phyloP scores from a whole-genome alignment of 495 filamentous ascomycete genomes.

The Beverwykella pulmonaria region DNA sequence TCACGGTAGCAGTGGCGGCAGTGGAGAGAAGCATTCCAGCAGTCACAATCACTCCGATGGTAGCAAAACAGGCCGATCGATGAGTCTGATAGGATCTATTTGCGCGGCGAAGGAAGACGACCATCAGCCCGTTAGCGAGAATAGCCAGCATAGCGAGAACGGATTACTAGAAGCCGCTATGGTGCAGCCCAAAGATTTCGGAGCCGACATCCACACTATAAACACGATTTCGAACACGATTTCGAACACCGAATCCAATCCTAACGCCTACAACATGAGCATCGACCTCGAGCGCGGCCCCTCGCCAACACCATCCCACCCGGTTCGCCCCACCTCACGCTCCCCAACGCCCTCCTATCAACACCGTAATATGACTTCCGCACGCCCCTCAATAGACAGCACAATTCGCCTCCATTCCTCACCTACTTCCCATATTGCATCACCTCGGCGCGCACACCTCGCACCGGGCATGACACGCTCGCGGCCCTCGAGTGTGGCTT shows the following conservation, averaged over 20 bases:
- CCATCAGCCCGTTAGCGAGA: constrained; percentile 4
- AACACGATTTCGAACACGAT: neutral
- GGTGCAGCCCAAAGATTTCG: constrained; percentile 12
- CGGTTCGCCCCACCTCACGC: neutral
- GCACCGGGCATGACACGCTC: neutral
- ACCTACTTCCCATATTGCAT: neutral
- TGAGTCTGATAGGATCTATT: constrained; percentile 29
- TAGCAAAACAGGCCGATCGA: constrained; percentile 3
- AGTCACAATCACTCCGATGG: neutral
- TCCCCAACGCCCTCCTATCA: neutral
- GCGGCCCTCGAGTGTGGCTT: constrained; percentile 11
- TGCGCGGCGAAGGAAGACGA: constrained; percentile 4
- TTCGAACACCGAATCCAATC: neutral
- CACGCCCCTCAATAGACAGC: neutral
- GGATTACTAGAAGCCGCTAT: constrained; percentile 4
- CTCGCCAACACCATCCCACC: neutral
- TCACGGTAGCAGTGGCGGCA: neutral
- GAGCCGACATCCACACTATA: neutral
- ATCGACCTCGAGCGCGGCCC: constrained; percentile 18
- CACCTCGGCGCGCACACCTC: constrained; percentile 14
- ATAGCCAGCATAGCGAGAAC: constrained; percentile 20
- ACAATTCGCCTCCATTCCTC: neutral
- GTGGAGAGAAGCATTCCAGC: constrained; percentile 6
- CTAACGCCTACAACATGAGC: neutral
- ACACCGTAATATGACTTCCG: neutral